phyloP scores from a whole-genome alignment of 78 protist genomes.

The Speleostelium caveatum region DNA sequence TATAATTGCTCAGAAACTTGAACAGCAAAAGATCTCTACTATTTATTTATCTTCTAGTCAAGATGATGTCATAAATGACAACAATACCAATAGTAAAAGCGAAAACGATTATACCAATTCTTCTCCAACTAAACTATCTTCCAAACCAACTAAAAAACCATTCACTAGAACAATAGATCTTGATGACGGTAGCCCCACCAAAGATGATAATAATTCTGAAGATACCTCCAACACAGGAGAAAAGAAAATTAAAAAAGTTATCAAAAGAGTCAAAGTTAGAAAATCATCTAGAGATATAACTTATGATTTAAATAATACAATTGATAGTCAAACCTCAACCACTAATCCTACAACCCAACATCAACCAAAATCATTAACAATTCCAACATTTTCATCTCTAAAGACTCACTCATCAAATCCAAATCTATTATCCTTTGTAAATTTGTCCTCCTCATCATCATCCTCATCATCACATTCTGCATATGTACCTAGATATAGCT shows the following conservation, averaged over 20 bases:
- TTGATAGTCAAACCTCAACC: neutral
- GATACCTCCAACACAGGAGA: neutral
- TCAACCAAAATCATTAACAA: neutral
- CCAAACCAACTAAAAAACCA: slow-evolving; percentile 35
- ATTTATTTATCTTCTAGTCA: too few relatives aligned
- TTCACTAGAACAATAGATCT: slow-evolving; percentile 55
- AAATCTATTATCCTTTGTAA: neutral
- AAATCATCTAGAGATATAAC: neutral
- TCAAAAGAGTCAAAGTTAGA: slow-evolving; percentile 31
- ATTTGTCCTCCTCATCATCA: neutral
- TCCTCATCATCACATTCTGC: neutral
- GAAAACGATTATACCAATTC: too few relatives aligned
- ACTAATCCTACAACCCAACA: too few relatives aligned
- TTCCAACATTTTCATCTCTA: neutral
- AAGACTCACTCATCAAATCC: neutral
- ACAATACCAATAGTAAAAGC: too few relatives aligned
- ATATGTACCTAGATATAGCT: too few relatives aligned
- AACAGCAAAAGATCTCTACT: too few relatives aligned
- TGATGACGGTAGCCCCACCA: neutral
- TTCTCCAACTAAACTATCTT: too few relatives aligned
- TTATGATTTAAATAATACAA: slow-evolving; percentile 5
- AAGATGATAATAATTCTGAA: neutral
- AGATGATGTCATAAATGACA: too few relatives aligned
- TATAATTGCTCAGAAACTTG: too few relatives aligned
- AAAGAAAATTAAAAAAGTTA: slow-evolving; percentile 11